phyloP scores from a whole-genome alignment of 306 rosid genomes.

The Quercus parvula region DNA sequence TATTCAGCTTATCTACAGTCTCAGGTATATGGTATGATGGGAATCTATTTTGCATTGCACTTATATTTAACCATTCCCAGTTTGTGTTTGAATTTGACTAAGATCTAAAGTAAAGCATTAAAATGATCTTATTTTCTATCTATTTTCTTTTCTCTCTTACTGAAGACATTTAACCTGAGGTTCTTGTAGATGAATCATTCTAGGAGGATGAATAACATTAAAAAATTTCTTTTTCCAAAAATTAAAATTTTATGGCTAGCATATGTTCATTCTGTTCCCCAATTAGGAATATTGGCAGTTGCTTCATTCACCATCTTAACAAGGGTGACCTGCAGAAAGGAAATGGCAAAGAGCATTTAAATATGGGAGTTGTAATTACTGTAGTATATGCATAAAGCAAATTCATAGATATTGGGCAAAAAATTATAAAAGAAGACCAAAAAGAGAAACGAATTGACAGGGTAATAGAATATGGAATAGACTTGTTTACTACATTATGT shows the following conservation, averaged over 20 bases:
- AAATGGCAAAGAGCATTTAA: constrained; percentile 7
- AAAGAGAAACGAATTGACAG: background rate
- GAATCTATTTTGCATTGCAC: background rate
- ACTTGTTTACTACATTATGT: too few species aligned
- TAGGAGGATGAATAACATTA: background rate
- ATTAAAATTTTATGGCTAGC: background rate
- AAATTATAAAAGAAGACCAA: background rate
- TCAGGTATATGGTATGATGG: too few species aligned
- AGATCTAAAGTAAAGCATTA: background rate
- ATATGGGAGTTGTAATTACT: constrained; percentile 4
- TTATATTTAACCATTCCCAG: background rate
- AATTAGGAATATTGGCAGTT: constrained; percentile 68
- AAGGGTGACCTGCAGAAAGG: constrained; percentile 67
- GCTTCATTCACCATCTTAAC: constrained; percentile 93
- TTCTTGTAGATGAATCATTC: constrained; percentile 3
- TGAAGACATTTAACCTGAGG: background rate
- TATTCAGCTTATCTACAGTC: too few species aligned
- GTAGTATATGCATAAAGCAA: background rate
- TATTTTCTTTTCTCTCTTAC: background rate
- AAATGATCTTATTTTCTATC: background rate
- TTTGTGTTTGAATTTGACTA: background rate
- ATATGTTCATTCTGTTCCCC: constrained; percentile 49
- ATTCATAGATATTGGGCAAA: background rate
- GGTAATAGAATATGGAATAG: background rate
- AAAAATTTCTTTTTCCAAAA: background rate